Percentiles rank a stretch among this genome's conserved stretches.
phyloP scores from a whole-genome alignment of 805 yeast genomes.

The Metschnikowia vanudenii region DNA sequence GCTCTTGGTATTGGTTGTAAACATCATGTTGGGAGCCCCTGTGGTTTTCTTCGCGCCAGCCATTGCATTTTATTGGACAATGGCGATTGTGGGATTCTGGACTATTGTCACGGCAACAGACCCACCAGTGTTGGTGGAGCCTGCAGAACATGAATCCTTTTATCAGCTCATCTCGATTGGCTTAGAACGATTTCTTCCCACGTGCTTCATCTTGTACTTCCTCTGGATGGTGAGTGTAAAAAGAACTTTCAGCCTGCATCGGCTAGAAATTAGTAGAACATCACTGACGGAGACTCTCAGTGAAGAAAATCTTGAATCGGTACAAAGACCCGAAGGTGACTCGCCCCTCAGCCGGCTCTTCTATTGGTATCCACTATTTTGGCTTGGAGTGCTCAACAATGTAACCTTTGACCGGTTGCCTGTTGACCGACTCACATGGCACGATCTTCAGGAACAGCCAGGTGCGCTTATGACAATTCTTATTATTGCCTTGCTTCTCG shows the following conservation, averaged over 20 bases:
- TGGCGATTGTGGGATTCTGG: conserved; percentile 74
- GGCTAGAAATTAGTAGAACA: background rate
- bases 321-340: conserved; percentile 2
- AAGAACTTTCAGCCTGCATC: conserved; percentile 42
- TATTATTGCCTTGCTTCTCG: conserved; percentile 46
- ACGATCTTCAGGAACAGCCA: conserved; percentile 70
- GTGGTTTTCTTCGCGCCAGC: conserved; percentile 53
- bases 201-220: conserved; percentile 66
- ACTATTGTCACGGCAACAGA: conserved; percentile 72
- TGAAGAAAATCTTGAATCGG: background rate
- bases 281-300: conserved; percentile 7
- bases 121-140: conserved; percentile 67
- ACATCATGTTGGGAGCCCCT: conserved; percentile 62
- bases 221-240: conserved; percentile 60
- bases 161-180: conserved; percentile 69
- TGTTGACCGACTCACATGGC: conserved; percentile 73
- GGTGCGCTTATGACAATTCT: conserved; percentile 71
- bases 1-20: conserved; percentile 51
- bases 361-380: conserved; percentile 76
- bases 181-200: conserved; percentile 71
- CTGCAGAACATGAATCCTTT: conserved; percentile 49
- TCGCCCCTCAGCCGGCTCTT: conserved; percentile 46
- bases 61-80: conserved; percentile 52
- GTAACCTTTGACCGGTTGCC: conserved; percentile 87
- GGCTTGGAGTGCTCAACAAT: conserved; percentile 84